A percentile compares a stretch with the other conserved stretches of the same genome.
phyloP scores from a whole-genome alignment of 176 grass and related monocot species.

The Zoysia pacifica region DNA sequence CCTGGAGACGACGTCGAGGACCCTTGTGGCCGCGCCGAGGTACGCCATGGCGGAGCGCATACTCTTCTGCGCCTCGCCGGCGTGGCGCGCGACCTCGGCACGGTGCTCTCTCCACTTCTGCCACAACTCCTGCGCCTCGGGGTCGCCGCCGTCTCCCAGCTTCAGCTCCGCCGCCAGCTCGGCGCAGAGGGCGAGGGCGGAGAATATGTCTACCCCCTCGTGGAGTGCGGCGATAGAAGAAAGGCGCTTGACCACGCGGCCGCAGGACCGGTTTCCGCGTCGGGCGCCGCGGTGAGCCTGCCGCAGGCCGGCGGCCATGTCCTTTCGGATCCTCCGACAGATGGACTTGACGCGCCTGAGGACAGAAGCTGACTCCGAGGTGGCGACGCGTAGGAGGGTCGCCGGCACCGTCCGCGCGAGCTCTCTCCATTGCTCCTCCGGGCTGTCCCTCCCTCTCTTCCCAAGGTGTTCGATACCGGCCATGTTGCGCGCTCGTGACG shows the following conservation, averaged over 20 bases:
- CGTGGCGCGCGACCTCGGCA: too few species aligned
- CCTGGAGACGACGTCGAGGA: neutral
- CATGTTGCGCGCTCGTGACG: neutral
- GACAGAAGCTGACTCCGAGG: neutral
- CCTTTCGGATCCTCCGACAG: neutral
- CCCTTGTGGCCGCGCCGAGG: too few species aligned
- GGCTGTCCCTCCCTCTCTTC: neutral
- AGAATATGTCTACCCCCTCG: too few species aligned
- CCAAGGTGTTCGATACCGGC: neutral
- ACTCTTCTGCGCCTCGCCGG: neutral
- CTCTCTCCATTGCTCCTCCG: constrained; percentile 1
- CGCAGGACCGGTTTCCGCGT: neutral
- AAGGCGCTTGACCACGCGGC: neutral
- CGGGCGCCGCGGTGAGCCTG: neutral
- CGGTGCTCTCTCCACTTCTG: neutral
- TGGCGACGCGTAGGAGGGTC: neutral
- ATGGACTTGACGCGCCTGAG: neutral
- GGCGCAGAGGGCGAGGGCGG: neutral
- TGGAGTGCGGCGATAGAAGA: neutral
- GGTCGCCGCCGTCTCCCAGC: neutral
- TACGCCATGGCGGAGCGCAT: neutral
- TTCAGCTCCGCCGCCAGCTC: neutral
- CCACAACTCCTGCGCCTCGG: neutral
- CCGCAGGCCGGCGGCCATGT: neutral
- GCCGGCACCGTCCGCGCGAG: neutral